Evolutionary conservation across 164 flowering plant species (phyloP).

Genomic region (Tetrastigma voinierianum): DNA sequence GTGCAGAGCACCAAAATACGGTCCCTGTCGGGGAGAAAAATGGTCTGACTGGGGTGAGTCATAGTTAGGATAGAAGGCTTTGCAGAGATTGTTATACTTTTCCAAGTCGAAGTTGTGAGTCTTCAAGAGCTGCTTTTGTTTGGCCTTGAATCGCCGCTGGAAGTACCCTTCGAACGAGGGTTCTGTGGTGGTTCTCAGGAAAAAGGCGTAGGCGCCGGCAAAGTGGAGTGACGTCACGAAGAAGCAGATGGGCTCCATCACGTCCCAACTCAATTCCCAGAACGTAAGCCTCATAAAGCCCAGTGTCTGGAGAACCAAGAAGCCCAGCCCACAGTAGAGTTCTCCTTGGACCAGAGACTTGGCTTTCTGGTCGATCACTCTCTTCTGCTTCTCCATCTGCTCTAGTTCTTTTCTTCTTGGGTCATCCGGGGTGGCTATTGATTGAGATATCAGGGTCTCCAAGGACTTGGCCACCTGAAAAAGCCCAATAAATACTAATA

Average conservation of each 20-base stretch:
- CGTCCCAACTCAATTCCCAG: constrained; percentile 61
- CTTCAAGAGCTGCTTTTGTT: constrained; percentile 38
- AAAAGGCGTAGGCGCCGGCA: constrained; percentile 35
- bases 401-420: constrained; percentile 36
- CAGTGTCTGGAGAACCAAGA: constrained; percentile 29
- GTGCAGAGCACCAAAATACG: not conserved
- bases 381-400: constrained; percentile 38
- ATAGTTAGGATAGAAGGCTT: constrained; percentile 11
- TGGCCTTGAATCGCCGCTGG: constrained; percentile 30
- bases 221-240: constrained; percentile 42
- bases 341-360: constrained; percentile 32
- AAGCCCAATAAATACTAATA: not conserved
- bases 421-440: constrained; percentile 24
- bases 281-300: constrained; percentile 52
- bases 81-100: constrained; percentile 28
- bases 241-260: constrained; percentile 65
- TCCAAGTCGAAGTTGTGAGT: constrained; percentile 26
- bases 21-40: not conserved
- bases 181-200: constrained; percentile 41
- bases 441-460: constrained; percentile 23
- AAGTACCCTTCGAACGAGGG: constrained; percentile 49
- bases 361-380: constrained; percentile 35
- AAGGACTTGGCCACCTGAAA: constrained; percentile 59
- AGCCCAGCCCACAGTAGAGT: constrained; percentile 46
- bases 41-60: not conserved